Base-by-base conservation (phyloP, 2,329 filamentous ascomycete genomes). In the Alternaria sp. region DNA sequence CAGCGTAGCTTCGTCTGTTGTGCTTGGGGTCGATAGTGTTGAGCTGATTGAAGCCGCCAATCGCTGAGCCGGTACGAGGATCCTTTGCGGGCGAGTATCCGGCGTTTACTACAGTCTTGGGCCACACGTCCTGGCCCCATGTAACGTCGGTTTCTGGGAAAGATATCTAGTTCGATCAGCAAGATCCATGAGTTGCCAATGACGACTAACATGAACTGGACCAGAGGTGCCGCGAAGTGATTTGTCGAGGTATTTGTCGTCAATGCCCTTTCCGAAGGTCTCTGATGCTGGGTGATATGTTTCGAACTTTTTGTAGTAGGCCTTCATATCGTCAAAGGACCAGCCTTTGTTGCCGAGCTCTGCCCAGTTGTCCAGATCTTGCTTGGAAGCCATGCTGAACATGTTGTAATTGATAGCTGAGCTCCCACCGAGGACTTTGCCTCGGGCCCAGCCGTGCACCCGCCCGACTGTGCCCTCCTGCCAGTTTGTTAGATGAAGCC, bases 291-390 rank as follows among this genome's bases (percentile, higher is more conserved):
- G 69, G 28, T 75, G 71, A 19, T 79, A 77, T 2, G 70, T 80
- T 58, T 81, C 74, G 13, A 72, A 76, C 59, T 80, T 82, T 25
- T 70, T 70, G 50, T 78, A 78, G 62, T 81, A 82, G 1, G 75
- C 77, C 4, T 69, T 58, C 7, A 81, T 52, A 1, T 71, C 65
- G 13, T 79, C 68, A 69, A 76, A 81, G 17, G 68, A 72, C 81
- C 79, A 82, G 8, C 76, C 77, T 11, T 70, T 61, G 54, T 81
- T 82, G 5, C 80, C 80, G 15, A 81, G 64, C 59, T 77, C 68
- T n/a, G 60, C 77, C 81, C 81, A 83, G 3, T 80, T 79, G 64
- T 83, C 74, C 11, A 77, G 55, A 32, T 76, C 74, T 49, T 75
- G 70, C 26, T 65, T 54, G 1, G 74, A 76, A 5, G 71, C 72